Evolutionary conservation across 108 stramenopile genomes (phyloP), one percentile per base, ranked within the genome.

Genomic region (Cyclotella kingstonii): DNA sequence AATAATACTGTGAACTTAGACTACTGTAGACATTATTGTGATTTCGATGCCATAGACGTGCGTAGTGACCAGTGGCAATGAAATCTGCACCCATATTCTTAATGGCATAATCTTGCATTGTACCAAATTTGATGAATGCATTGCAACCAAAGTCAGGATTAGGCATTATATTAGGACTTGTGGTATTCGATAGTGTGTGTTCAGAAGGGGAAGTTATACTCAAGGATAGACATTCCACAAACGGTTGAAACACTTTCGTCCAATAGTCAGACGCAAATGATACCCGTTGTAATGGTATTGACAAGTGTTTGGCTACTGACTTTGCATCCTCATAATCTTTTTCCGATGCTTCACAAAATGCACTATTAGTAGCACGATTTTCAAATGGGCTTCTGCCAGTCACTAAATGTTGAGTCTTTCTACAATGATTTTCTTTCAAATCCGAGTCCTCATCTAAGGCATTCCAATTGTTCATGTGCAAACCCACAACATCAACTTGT

Each of bases 121-220:
- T 81, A 18, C 91, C 91, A 78, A 98, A 98, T 73, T 98, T 98
- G 65, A 98, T 86, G 55, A 81, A 63, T 3, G 83, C 66, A 72
- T 98, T 98, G 82, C 97, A 96, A 18, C 73, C 78, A 6, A 93
- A 85, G 66, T 98, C 97, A 5, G 95, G 95, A 81, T 98, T 98
- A 0, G 92, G 95, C 51, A 82, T 95, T 53, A 57, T n/a, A n/a
- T n/a, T n/a, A n/a, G n/a, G n/a, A 17, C 15, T 5, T 45, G 8
- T 45, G 7, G 8, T 9, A 14, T 9, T n/a, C 43, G 43, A 45
- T 45, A 15, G 15, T 5, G 5, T 22, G 9, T 7, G 17, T 8
- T 1, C 3, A 43, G 4, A 21, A 3, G 3, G 18, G 38, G 14
- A 46, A 57, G 3, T 38, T 11, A 25, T 54, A 26, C n/a, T n/a